Conservation (phyloP, 2,329 filamentous ascomycete species). For the Diplodia mutila region DNA sequence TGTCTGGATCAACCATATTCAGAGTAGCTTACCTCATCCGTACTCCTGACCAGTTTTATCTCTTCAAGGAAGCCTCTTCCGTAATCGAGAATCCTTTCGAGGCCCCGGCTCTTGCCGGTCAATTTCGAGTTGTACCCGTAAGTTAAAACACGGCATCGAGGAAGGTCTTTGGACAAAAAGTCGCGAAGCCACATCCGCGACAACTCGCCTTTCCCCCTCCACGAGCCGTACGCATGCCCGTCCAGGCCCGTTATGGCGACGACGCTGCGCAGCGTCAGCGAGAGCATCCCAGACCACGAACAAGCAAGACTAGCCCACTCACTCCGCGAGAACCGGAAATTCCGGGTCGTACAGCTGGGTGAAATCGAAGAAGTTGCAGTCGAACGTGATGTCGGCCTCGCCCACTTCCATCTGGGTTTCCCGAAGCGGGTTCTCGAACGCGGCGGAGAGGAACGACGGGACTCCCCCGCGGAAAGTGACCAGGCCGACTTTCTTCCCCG, state of each 20-base stretch:
- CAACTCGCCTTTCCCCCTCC: conserved; percentile 30
- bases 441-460: background rate
- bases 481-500: background rate
- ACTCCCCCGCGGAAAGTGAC: background rate
- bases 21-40: background rate
- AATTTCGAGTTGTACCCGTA: conserved; percentile 45
- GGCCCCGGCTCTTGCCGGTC: conserved; percentile 28
- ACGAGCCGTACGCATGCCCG: conserved; percentile 40
- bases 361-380: conserved; percentile 33
- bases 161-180: conserved; percentile 33
- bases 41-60: background rate
- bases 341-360: conserved; percentile 31
- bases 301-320: background rate
- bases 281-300: too few species aligned
- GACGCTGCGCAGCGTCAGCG: conserved; percentile 24
- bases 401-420: conserved; percentile 28
- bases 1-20: background rate
- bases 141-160: conserved; percentile 37
- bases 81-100: conserved; percentile 33
- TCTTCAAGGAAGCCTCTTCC: background rate
- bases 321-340: background rate
- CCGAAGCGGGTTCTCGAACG: background rate
- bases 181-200: conserved; percentile 38
- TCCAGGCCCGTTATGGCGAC: conserved; percentile 37
- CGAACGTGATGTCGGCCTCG: conserved; percentile 31